Evolutionary conservation across 805 yeast species (phyloP), one percentile per base, ranked within the genome.

Genomic region (Metschnikowia aberdeeniae): DNA sequence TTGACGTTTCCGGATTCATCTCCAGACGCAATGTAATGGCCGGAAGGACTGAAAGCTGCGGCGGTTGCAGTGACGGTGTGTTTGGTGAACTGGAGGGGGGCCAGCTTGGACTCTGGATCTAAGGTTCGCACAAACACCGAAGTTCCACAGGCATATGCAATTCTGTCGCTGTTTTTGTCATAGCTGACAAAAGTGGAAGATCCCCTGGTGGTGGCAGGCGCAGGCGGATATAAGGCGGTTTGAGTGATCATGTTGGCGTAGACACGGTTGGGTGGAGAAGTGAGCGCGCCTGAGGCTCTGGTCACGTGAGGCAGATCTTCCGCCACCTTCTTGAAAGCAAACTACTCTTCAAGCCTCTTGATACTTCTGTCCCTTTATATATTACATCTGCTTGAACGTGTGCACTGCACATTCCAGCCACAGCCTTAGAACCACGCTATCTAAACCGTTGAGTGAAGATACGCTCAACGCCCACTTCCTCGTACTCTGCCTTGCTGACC

Each of bases 1-100:
- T 86, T 84, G 36, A 92, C 95, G 49, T 78, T 78, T 26, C 99
- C 99, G n/a, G 83, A 67, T 54, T 81, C 88, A 60, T 92, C 99
- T 38, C 96, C 98, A 3, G 95, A 84, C 1, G 96, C 97, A 27
- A 92, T 70, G 65, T 87, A 92, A 64, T 75, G 84, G 1, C 99
- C 97, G 10, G 89, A 82, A 1, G 98, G 96, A 1, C 96, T 74
- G 63, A 93, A 89, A 38, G 80, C 78, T 12, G 93, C 97, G 3
- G 84, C 95, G 0, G 96, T 86, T 33, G 95, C 88, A 19, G 78
- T 67, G 34, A 72, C 70, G 30, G 76, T 75, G 64, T 92, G 98
- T 38, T 79, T 83, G 8, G 77, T 77, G 68, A 84, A 92, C 59
- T 88, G 96, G 1, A 73, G 60, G 9, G 80, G 67, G 30, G 67